A percentile compares a stretch with the other conserved stretches of the same genome.
Conservation (phyloP, 2,329 filamentous ascomycete genomes). For the Aureobasidium sp. region DNA sequence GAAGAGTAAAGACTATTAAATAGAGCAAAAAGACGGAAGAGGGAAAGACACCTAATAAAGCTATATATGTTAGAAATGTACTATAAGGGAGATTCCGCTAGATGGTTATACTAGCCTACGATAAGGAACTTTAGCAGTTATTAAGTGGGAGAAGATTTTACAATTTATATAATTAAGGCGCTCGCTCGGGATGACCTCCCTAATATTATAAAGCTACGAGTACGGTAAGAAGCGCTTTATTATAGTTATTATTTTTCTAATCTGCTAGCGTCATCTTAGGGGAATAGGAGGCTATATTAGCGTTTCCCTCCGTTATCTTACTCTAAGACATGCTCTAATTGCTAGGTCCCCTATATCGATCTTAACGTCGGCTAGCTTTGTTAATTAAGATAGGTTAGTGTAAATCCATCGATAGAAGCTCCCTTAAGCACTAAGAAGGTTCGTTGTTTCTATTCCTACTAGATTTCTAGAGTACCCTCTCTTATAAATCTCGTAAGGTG, state of each 20-base stretch:
- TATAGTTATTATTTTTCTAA: not conserved
- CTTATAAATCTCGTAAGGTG: not conserved
- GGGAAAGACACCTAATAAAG: not conserved
- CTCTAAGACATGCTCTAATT: not conserved
- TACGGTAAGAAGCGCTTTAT: not conserved
- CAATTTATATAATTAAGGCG: not conserved
- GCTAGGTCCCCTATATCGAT: not conserved
- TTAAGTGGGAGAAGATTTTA: not conserved
- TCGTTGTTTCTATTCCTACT: not conserved
- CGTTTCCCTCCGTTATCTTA: not conserved
- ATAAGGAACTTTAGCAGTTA: not conserved
- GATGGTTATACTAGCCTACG: not conserved
- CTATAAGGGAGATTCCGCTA: not conserved
- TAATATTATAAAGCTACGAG: not conserved
- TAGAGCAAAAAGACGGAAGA: not conserved
- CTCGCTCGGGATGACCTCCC: not conserved
- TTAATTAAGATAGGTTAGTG: not conserved
- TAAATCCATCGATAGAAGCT: not conserved
- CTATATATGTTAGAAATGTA: not conserved
- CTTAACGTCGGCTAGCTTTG: not conserved
- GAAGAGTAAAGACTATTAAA: conserved; percentile 8
- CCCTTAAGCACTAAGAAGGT: not conserved
- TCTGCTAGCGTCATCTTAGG: not conserved
- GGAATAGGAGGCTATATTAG: not conserved
- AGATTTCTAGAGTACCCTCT: not conserved